Base-by-base conservation (phyloP, 2,329 filamentous ascomycete species). In the Verticillium alfalfae region DNA sequence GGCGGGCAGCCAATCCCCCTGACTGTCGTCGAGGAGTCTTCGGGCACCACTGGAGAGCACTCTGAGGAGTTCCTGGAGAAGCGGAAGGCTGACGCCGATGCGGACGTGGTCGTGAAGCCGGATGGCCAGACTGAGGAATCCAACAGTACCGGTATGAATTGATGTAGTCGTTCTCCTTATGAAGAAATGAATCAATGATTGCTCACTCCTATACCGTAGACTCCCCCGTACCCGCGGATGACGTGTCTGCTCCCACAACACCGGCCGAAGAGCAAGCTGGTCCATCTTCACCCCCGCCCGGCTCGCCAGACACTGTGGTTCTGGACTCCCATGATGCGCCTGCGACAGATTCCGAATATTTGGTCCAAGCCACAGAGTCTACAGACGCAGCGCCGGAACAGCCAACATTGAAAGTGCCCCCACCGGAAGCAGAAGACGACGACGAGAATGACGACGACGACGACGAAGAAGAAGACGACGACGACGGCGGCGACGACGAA, bases 11-110 rank as follows among this genome's bases (percentile, higher is more conserved):
- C 76, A 38, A 77, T 84, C 59, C 83, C 83, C 12, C 79, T 74
- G 65, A 86, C 83, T 2, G 76, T 84, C 34, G 75, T 86, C 49
- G 81, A 85, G 67, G 82, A 85, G 73, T 74, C 79, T 16, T 72
- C 75, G 34, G 82, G 82, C 64, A 70, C 71, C 16, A 72, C 76
- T 52, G 75, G 77, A 57, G 76, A 78, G 26, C 75, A 79, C 65
- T 79, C 80, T 59, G 75, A 72, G 22, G 77, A 79, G 67, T 74
- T 77, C 62, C 71, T 78, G 66, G 73, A 78, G 67, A 79, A 78
- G 67, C 80, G 79, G 67, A 74, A 74, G 69, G 78, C 79, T 62
- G 84, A 86, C 69, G 79, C 83, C 39, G 70, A 76, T n/a, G 83
- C 84, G 39, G 84, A 86, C 67, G 67, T 83, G 64, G 72, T 85